Conservation (phyloP, 345 rosid species). For the Abelmoschus esculentus region DNA sequence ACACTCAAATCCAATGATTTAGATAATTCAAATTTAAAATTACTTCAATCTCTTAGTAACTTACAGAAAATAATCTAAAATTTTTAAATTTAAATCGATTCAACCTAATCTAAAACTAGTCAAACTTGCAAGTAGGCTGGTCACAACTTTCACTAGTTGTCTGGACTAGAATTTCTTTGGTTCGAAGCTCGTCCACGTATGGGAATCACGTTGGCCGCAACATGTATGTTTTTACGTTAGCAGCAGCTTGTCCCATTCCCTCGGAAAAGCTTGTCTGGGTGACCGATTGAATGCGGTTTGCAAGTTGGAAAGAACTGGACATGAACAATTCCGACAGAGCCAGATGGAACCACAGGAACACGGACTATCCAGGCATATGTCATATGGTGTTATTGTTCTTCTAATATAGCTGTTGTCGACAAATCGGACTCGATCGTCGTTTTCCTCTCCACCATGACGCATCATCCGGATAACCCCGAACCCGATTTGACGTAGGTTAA, state of each 20-base stretch:
- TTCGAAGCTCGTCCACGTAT: background rate
- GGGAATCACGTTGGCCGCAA: background rate
- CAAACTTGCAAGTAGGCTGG: background rate
- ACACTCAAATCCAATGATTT: too few species aligned
- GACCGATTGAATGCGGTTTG: background rate
- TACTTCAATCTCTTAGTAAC: too few species aligned
- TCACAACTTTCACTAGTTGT: background rate
- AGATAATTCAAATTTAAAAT: too few species aligned
- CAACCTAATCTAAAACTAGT: too few species aligned
- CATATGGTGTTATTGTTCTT: background rate
- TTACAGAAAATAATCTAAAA: too few species aligned
- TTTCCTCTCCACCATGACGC: background rate
- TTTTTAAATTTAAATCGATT: too few species aligned
- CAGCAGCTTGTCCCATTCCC: background rate
- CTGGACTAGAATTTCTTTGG: background rate
- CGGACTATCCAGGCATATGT: background rate
- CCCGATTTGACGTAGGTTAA: too few species aligned
- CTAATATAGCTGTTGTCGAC: background rate
- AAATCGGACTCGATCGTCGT: background rate
- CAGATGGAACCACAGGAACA: constrained; percentile 17
- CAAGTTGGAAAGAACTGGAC: background rate
- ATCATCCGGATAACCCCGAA: too few species aligned
- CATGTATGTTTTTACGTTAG: background rate
- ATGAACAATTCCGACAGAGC: constrained; percentile 15
- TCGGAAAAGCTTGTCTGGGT: too few species aligned